phyloP scores from a whole-genome alignment of 495 filamentous ascomycete genomes.

The Margaritispora aquatica region DNA sequence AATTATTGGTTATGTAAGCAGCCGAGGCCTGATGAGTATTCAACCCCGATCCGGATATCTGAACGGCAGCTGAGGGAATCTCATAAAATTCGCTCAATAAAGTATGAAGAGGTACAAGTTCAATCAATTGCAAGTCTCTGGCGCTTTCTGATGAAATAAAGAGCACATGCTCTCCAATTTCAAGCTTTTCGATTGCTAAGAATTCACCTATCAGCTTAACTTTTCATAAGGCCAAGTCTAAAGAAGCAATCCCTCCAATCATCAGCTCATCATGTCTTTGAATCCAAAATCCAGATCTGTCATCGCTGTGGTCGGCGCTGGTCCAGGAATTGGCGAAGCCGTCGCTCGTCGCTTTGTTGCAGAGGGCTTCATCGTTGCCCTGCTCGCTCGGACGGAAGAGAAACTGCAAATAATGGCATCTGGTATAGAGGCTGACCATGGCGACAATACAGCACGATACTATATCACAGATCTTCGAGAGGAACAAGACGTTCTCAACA shows the following conservation, averaged over 20 bases:
- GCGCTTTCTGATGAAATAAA: too few relatives aligned
- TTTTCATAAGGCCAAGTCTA: too few relatives aligned
- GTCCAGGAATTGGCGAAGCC: constrained; percentile 30
- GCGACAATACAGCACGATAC: constrained; percentile 16
- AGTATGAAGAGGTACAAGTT: too few relatives aligned
- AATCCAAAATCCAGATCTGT: constrained; percentile 23
- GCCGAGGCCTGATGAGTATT: not conserved
- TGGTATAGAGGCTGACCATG: constrained; percentile 17
- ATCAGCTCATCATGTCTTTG: constrained; percentile 13
- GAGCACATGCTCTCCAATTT: too few relatives aligned
- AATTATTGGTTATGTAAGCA: not conserved
- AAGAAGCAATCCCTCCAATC: not conserved
- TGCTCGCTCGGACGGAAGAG: constrained; percentile 28
- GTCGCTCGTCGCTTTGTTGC: constrained; percentile 27
- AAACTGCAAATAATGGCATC: constrained; percentile 22
- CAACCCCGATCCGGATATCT: not conserved
- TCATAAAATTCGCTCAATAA: too few relatives aligned
- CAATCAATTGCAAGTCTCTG: not conserved
- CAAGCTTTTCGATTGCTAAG: too few relatives aligned
- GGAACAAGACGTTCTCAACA: constrained; percentile 18
- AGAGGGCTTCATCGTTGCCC: constrained; percentile 25
- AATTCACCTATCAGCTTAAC: too few relatives aligned
- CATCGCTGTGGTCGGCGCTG: constrained; percentile 28
- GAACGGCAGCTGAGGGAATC: not conserved
- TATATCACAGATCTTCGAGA: constrained; percentile 26